A percentile compares a stretch with the other conserved stretches of the same genome.
Evolutionary conservation across 495 filamentous ascomycete genomes (phyloP).

Genomic region (Aspergillus sclerotioniger): DNA sequence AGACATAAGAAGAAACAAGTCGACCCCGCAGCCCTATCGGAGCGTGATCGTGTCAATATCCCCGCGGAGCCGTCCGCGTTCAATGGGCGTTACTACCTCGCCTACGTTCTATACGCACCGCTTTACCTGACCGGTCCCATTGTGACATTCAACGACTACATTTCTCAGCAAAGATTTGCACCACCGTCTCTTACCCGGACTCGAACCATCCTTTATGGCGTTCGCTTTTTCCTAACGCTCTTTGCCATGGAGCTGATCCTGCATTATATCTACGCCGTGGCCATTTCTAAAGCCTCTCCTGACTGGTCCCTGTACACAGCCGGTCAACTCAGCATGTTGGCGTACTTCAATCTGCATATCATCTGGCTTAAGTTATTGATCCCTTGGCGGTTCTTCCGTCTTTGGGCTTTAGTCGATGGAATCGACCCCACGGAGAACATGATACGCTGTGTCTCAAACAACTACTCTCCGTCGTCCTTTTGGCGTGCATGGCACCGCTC

Average conservation of each 20-base stretch:
- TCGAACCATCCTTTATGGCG: slow-evolving; percentile 73
- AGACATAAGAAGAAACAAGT: slow-evolving; percentile 94
- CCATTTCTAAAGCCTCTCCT: slow-evolving; percentile 80
- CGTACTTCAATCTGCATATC: slow-evolving; percentile 94
- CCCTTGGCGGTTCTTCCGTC: slow-evolving; percentile 95
- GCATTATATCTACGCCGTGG: slow-evolving; percentile 90
- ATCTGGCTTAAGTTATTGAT: slow-evolving; percentile 98
- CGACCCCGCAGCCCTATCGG: slow-evolving; percentile 79
- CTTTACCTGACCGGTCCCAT: slow-evolving; percentile 93
- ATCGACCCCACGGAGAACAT: slow-evolving; percentile 98
- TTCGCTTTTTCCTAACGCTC: slow-evolving; percentile 78
- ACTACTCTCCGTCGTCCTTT: slow-evolving; percentile 88
- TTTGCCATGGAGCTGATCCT: slow-evolving; percentile 93
- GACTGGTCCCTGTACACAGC: slow-evolving; percentile 83
- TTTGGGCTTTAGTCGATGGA: slow-evolving; percentile 87
- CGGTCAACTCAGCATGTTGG: slow-evolving; percentile 84
- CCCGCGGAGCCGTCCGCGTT: slow-evolving; percentile 71
- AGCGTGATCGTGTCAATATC: slow-evolving; percentile 76
- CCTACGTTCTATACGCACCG: slow-evolving; percentile 86
- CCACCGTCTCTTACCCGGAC: slow-evolving; percentile 61
- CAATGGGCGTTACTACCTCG: slow-evolving; percentile 77
- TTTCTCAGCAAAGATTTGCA: slow-evolving; percentile 77
- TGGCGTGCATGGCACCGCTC: slow-evolving; percentile 95
- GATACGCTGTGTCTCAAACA: slow-evolving; percentile 94
- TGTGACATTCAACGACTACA: slow-evolving; percentile 96